These are phyloP conservation scores for Gentiana macrophylla DNA, from an alignment of 257 asterid species.

Conservation along the genomic window DNA sequence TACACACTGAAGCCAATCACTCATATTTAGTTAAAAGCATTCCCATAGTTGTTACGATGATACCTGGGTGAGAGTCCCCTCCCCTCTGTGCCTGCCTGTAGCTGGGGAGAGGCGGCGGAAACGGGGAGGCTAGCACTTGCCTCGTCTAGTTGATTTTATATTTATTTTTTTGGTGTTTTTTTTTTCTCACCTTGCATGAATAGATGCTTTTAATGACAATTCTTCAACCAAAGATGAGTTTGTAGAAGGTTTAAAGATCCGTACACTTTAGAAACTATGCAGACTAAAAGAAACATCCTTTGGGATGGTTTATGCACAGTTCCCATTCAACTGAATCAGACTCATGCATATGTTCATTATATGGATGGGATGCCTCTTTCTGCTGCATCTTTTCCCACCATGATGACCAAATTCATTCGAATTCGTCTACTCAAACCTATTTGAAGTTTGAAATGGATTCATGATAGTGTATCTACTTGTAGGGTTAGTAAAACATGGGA, in stretches of 20 bases:
- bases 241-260: not conserved
- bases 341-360: conserved; percentile 16
- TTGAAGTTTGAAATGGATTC: conserved; percentile 11
- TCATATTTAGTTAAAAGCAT: no score
- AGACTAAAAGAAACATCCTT: conserved; percentile 14
- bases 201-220: no score
- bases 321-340: conserved; percentile 17
- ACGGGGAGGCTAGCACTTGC: no score
- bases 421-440: conserved; percentile 10
- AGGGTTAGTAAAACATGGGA: conserved; percentile 24
- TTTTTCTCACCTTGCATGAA: no score
- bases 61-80: no score
- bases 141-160: no score
- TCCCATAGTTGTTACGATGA: no score
- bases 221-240: not conserved
- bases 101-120: no score
- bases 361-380: conserved; percentile 27
- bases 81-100: no score
- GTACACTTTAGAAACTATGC: conserved; percentile 16
- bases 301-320: conserved; percentile 15
- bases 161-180: no score
- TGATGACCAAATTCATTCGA: conserved; percentile 21
- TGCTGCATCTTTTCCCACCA: conserved; percentile 12
- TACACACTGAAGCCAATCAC: no score
- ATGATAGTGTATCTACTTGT: conserved; percentile 13